These are phyloP conservation scores for Hanseniaspora mollemarum DNA, from an alignment of 805 yeast genomes.

Conservation along the genomic window DNA sequence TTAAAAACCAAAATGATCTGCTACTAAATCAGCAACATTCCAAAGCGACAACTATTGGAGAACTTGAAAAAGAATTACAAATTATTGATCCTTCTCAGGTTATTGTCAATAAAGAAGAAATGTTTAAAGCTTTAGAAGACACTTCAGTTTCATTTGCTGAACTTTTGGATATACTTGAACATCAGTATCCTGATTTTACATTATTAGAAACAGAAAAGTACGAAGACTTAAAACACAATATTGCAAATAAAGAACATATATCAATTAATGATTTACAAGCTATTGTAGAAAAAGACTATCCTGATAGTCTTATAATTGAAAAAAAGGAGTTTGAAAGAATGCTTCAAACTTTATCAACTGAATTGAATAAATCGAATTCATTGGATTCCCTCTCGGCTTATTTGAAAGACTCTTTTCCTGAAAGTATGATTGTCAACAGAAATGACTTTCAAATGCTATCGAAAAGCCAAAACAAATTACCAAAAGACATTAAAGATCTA, in stretches of 20 bases:
- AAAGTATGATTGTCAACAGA: neutral
- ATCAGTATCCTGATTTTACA: slow-evolving; percentile 8
- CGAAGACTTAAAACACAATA: neutral
- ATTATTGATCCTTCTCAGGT: neutral
- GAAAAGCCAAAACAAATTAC: neutral
- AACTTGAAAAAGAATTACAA: neutral
- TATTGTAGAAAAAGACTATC: neutral
- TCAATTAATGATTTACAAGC: neutral
- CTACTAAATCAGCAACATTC: neutral
- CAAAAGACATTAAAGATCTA: neutral
- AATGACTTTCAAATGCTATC: neutral
- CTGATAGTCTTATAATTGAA: neutral
- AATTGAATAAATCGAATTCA: neutral
- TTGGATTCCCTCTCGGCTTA: too few relatives aligned
- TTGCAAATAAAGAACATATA: neutral
- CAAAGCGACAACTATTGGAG: neutral
- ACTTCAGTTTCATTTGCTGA: slow-evolving; percentile 10
- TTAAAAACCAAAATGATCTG: neutral
- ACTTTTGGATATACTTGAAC: neutral
- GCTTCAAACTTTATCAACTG: neutral
- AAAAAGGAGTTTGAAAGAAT: neutral
- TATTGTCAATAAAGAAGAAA: slow-evolving; percentile 12
- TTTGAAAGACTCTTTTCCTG: neutral
- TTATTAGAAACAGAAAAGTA: neutral
- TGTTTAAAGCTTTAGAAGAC: slow-evolving; percentile 13